phyloP scores from a whole-genome alignment of 2,329 filamentous ascomycete genomes.

The Alternaria triticimaculans region DNA sequence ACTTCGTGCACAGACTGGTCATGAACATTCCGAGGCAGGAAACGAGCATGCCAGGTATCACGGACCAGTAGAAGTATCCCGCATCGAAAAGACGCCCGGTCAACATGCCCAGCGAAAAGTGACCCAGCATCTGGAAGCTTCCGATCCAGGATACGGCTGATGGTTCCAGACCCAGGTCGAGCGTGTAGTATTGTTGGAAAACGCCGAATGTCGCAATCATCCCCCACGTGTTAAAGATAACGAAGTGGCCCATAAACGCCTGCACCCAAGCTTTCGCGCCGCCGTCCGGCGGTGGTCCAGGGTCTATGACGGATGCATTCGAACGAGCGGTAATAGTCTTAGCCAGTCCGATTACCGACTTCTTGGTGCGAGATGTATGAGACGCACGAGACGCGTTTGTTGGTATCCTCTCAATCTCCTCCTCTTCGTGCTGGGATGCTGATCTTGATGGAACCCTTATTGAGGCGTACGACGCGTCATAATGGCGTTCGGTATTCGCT shows the following conservation, averaged over 20 bases:
- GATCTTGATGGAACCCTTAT: slow-evolving; percentile 7
- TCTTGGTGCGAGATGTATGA: slow-evolving; percentile 13
- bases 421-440: slow-evolving; percentile 5
- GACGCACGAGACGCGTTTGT: slow-evolving; percentile 8
- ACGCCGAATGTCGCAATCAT: slow-evolving; percentile 47
- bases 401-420: slow-evolving; percentile 11
- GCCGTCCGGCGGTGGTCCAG: slow-evolving; percentile 48
- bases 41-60: slow-evolving; percentile 54
- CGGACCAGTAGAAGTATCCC: slow-evolving; percentile 56
- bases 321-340: slow-evolving; percentile 40
- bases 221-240: slow-evolving; percentile 48
- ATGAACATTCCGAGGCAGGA: slow-evolving; percentile 59
- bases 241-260: slow-evolving; percentile 46
- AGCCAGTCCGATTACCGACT: slow-evolving; percentile 21
- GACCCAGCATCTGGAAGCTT: slow-evolving; percentile 58
- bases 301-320: slow-evolving; percentile 43
- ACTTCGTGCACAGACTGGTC: slow-evolving; percentile 57
- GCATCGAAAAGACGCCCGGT: slow-evolving; percentile 61
- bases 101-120: slow-evolving; percentile 60
- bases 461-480: slow-evolving; percentile 6
- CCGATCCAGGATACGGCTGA: slow-evolving; percentile 62
- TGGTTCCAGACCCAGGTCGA: slow-evolving; percentile 32
- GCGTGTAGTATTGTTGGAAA: slow-evolving; percentile 47
- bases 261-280: slow-evolving; percentile 49
- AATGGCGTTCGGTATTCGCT: background rate